Evolutionary conservation across 1,139 yeast genomes (phyloP).

Genomic region (Arxiozyma slooffiae): DNA sequence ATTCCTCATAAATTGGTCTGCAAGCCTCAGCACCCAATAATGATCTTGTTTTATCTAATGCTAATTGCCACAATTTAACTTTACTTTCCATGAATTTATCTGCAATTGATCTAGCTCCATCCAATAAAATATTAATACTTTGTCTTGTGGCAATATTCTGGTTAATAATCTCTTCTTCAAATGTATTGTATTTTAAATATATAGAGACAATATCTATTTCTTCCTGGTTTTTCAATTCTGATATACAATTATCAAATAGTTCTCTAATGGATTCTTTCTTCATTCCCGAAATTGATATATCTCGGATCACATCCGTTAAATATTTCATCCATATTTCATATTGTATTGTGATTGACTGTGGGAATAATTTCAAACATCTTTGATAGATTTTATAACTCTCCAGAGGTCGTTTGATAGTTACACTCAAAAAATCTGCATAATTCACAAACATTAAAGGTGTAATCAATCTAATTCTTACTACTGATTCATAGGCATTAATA

Average conservation of each 20-base stretch:
- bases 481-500: slow-evolving; percentile 46
- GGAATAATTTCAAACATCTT: slow-evolving; percentile 50
- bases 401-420: slow-evolving; percentile 38
- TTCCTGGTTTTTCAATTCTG: slow-evolving; percentile 39
- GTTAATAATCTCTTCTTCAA: slow-evolving; percentile 39
- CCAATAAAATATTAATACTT: slow-evolving; percentile 37
- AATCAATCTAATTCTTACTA: slow-evolving; percentile 55
- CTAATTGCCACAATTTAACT: slow-evolving; percentile 19
- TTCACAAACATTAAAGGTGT: slow-evolving; percentile 60
- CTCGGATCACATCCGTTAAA: slow-evolving; percentile 41
- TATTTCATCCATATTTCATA: slow-evolving; percentile 70
- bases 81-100: slow-evolving; percentile 11
- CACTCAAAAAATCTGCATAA: slow-evolving; percentile 50
- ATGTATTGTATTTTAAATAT: slow-evolving; percentile 47
- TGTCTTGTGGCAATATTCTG: slow-evolving; percentile 37
- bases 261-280: slow-evolving; percentile 56
- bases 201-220: slow-evolving; percentile 38
- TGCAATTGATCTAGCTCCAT: slow-evolving; percentile 30
- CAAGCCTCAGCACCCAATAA: slow-evolving; percentile 14
- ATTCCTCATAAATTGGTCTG: slow-evolving; percentile 22
- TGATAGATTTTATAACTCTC: slow-evolving; percentile 59
- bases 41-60: slow-evolving; percentile 12
- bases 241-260: slow-evolving; percentile 56
- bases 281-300: slow-evolving; percentile 23
- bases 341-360: slow-evolving; percentile 43